Base-by-base conservation (phyloP, 768 basidiomycete genomes). In the Russula abietina region DNA sequence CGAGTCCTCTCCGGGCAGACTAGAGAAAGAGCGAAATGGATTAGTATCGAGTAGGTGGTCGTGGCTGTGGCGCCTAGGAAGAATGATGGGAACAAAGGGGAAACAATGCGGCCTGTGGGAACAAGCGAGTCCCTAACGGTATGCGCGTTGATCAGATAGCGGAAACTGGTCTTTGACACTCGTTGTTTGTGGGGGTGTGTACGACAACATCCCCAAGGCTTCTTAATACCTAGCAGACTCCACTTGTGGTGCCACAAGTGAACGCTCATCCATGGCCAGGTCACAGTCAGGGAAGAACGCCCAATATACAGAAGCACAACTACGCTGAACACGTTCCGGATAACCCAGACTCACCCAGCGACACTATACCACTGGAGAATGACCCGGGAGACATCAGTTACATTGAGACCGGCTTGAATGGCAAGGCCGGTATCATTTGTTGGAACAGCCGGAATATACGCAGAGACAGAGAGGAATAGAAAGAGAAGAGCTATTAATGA, bases 371-470 rank as follows among this genome's bases (percentile, higher is more conserved):
- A 89, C 65, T 83, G 79, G 60, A 89, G 69, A 67, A 78, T 73
- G 55, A 93, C 77, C 26, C 76, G 79, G 3, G 85, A 86, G 36
- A 77, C 73, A 67, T 86, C 86, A 1, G 81, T 81, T 24, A 79
- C 74, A 70, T 86, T 84, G 55, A 78, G 70, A 14, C 76, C 77
- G 19, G 76, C 76, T 10, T 72, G 73, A 58, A 77, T 75, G 69
- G 77, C 72, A 36, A 70, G 72, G 22, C 72, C 65, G 0, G 88
- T 85, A 60, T 81, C 77, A 71, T 93, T 93, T 38, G 87, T 87
- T 17, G 88, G 79, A 12, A 75, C 71, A 3, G 91, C 91, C 0
- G 91, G 91, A 65, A 89, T 81, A 72, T 92, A 93, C 0, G 76
- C 83, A 22, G 58, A 60, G 8, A 67, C 73, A 7, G 55, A 58